Evolutionary conservation across 805 yeast genomes (phyloP).

Genomic region (Candida ulmi): DNA sequence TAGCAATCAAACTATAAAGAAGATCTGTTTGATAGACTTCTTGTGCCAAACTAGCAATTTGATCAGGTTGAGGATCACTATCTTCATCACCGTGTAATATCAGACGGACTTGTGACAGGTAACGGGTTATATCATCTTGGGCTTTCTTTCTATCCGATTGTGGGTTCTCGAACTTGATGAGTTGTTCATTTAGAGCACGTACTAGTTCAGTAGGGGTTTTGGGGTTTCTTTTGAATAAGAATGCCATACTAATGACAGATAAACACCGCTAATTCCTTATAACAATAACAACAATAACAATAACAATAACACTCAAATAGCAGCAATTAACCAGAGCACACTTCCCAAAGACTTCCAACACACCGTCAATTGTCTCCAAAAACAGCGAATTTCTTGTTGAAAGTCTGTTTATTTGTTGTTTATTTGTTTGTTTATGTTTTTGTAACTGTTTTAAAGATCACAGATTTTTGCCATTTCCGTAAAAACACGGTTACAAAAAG

Average conservation of each 20-base stretch:
- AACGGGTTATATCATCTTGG: slow-evolving; percentile 71
- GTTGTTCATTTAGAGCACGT: slow-evolving; percentile 66
- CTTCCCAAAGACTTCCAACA: too few relatives aligned
- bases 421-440: too few relatives aligned
- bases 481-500: too few relatives aligned
- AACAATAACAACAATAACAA: too few relatives aligned
- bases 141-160: slow-evolving; percentile 34
- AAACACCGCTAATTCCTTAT: too few relatives aligned
- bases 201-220: slow-evolving; percentile 85
- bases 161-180: slow-evolving; percentile 43
- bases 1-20: slow-evolving; percentile 52
- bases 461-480: too few relatives aligned
- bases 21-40: slow-evolving; percentile 74
- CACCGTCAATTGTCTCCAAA: too few relatives aligned
- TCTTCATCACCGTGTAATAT: slow-evolving; percentile 68
- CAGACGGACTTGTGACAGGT: slow-evolving; percentile 56
- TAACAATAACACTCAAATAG: too few relatives aligned
- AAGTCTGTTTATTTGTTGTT: too few relatives aligned
- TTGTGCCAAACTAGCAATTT: slow-evolving; percentile 64
- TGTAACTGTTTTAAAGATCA: too few relatives aligned
- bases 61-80: slow-evolving; percentile 44
- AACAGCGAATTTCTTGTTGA: too few relatives aligned
- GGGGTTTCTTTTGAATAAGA: slow-evolving; percentile 84
- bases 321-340: too few relatives aligned
- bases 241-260: slow-evolving; percentile 60